Evolutionary conservation across 768 basidiomycete species (phyloP).

Genomic region (Sporobolomyces pararoseus): DNA sequence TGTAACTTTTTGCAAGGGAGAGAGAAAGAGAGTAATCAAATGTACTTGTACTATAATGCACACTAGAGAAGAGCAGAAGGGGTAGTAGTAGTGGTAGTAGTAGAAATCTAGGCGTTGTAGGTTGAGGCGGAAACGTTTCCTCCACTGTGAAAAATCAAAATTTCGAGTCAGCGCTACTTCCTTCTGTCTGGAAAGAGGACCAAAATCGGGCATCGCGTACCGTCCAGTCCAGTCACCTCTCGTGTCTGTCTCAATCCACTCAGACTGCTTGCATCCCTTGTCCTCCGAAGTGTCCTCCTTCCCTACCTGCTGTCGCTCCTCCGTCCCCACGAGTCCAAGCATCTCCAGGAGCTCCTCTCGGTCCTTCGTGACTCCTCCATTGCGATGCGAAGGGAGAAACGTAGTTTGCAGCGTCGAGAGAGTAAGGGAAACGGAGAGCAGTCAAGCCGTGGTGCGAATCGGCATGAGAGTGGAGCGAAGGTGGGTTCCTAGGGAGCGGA

Average conservation of each 20-base stretch:
- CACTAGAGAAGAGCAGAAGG: background rate
- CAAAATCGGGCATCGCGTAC: background rate
- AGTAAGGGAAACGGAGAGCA: constrained; percentile 22
- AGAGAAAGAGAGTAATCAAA: background rate
- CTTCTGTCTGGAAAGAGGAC: background rate
- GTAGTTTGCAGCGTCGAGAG: background rate
- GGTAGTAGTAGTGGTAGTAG: background rate
- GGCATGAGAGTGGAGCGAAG: background rate
- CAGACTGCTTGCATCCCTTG: background rate
- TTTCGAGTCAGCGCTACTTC: background rate
- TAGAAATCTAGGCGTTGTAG: constrained; percentile 3
- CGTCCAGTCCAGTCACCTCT: background rate
- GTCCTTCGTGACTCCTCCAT: background rate
- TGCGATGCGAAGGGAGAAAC: constrained; percentile 10
- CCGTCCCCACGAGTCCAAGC: background rate
- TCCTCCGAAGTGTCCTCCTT: background rate
- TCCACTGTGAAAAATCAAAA: background rate
- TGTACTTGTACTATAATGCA: constrained; percentile 11
- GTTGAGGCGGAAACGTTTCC: constrained; percentile 23
- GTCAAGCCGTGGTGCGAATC: background rate
- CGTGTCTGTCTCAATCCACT: background rate
- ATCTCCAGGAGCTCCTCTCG: constrained; percentile 30
- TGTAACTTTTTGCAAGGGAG: constrained; percentile 9
- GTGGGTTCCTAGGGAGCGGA: constrained; percentile 52
- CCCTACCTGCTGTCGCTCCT: no score